Conservation (phyloP, 2,329 filamentous ascomycete genomes). For the Parafenestella ontariensis region DNA sequence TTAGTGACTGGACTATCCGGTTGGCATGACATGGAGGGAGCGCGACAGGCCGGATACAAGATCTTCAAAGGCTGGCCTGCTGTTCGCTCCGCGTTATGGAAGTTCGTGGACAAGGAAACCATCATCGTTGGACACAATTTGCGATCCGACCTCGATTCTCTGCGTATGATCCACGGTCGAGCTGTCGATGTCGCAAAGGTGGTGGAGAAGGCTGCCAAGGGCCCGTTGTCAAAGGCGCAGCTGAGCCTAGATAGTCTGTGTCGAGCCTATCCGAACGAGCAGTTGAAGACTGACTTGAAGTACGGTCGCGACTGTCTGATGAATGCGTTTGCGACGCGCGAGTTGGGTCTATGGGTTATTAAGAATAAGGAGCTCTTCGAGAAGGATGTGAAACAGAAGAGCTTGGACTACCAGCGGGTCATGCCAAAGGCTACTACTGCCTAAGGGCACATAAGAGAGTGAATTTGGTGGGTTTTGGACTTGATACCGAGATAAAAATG, state of each 20-base stretch:
- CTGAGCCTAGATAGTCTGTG: conserved; percentile 40
- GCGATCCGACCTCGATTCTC: conserved; percentile 40
- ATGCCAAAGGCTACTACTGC: neutral
- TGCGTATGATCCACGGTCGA: conserved; percentile 46
- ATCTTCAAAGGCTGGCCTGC: conserved; percentile 44
- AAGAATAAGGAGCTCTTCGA: conserved; percentile 47
- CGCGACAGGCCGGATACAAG: conserved; percentile 37
- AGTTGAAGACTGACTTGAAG: conserved; percentile 18
- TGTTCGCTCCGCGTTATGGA: conserved; percentile 39
- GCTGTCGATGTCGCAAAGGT: conserved; percentile 40
- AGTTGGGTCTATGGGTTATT: conserved; percentile 58
- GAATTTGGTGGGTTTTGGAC: neutral
- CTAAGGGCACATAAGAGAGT: neutral
- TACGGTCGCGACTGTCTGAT: conserved; percentile 58
- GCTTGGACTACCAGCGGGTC: conserved; percentile 31
- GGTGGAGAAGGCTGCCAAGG: conserved; percentile 44
- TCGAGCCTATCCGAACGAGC: conserved; percentile 21
- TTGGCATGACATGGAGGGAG: conserved; percentile 34
- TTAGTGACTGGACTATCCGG: conserved; percentile 31
- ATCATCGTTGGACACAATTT: conserved; percentile 46
- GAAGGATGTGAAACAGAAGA: conserved; percentile 45
- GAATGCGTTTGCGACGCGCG: conserved; percentile 58
- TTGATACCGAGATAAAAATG: neutral
- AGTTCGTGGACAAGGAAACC: conserved; percentile 41
- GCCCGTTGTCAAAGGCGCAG: conserved; percentile 39